phyloP scores from a whole-genome alignment of 352 stramenopile species.

The Phytopythium sindhum region DNA sequence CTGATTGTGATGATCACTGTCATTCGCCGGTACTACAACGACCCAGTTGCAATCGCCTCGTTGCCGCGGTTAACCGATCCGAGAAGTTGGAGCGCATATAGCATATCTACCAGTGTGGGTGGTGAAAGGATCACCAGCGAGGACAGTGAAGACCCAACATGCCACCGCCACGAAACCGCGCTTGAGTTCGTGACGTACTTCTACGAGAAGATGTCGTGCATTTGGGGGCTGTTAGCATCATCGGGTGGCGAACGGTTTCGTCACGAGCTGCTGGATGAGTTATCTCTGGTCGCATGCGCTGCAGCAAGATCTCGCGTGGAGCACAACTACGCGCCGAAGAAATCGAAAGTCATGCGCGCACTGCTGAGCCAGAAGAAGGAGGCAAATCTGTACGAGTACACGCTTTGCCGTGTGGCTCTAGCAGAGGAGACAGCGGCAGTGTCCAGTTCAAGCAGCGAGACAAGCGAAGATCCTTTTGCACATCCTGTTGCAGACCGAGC shows the following conservation, averaged over 20 bases:
- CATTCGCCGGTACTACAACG: slow-evolving; percentile 55
- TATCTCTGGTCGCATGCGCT: slow-evolving; percentile 43
- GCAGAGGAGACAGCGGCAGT: slow-evolving; percentile 37
- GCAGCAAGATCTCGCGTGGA: slow-evolving; percentile 40
- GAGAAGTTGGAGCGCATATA: slow-evolving; percentile 4
- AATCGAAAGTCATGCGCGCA: slow-evolving; percentile 30
- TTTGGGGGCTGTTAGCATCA: slow-evolving; percentile 16
- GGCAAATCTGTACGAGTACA: slow-evolving; percentile 35
- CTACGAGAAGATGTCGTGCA: slow-evolving; percentile 42
- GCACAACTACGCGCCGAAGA: slow-evolving; percentile 30
- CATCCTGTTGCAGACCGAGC: slow-evolving; percentile 37
- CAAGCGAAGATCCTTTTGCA: slow-evolving; percentile 50
- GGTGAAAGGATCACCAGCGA: neutral
- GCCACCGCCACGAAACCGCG: slow-evolving; percentile 15
- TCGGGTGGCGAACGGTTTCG: slow-evolving; percentile 42
- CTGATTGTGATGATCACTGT: slow-evolving; percentile 48
- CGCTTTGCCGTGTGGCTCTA: slow-evolving; percentile 28
- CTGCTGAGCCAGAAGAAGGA: slow-evolving; percentile 41
- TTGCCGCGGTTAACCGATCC: slow-evolving; percentile 8
- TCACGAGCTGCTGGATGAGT: slow-evolving; percentile 55
- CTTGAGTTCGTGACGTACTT: slow-evolving; percentile 59
- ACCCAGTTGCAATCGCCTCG: slow-evolving; percentile 28
- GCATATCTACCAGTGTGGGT: neutral
- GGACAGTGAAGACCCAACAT: neutral
- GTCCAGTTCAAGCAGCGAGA: slow-evolving; percentile 12